Base-by-base conservation (phyloP, 805 yeast genomes). In the Starmerella roubikii region DNA sequence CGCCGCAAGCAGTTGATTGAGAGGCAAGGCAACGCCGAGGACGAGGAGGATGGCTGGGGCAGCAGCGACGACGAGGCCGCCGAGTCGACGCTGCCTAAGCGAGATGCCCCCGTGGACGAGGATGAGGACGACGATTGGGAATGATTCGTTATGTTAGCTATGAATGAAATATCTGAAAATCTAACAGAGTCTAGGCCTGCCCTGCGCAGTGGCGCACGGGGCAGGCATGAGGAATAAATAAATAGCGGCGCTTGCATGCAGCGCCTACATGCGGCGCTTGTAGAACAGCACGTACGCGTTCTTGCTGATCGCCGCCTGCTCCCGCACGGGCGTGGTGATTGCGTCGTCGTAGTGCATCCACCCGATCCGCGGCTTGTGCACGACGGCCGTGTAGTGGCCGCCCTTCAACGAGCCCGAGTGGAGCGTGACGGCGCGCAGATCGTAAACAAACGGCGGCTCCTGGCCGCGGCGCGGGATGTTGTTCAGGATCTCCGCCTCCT, bases 261-360 rank as follows among this genome's bases (percentile, higher is more conserved):
- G n/a, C n/a, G n/a, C n/a, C 19, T 28, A 34, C 44, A 43, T 36
- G 4, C 45, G 41, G 27, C 84, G 65, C 44, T 68, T 71, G 54
- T 80, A 84, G 57, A 85, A 84, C 44, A 85, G 61, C 32, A 91
- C 84, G 56, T 85, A 85, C 4, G 93, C 94, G 57, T 78, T 79
- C 35, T 69, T 64, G 47, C 78, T 78, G 33, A 80, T 62, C 13
- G 80, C 84, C 29, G 49, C 54, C 32, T 70, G 69, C 27, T 56
- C 62, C 9, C 61, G 55, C 16, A 66, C 61, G 40, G 64, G 68
- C 21, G 71, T 63, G n/a, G 78, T 76, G 39, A 67, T 70, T 0
- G 81, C 69, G 56, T 85, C 95, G 57, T 85, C 94, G 57, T 77
- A 85, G 44, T 75, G 72, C 51, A 81, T 74, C 94, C 94, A 85